phyloP scores from a whole-genome alignment of 805 yeast species.

The Metschnikowia peoriensis region DNA sequence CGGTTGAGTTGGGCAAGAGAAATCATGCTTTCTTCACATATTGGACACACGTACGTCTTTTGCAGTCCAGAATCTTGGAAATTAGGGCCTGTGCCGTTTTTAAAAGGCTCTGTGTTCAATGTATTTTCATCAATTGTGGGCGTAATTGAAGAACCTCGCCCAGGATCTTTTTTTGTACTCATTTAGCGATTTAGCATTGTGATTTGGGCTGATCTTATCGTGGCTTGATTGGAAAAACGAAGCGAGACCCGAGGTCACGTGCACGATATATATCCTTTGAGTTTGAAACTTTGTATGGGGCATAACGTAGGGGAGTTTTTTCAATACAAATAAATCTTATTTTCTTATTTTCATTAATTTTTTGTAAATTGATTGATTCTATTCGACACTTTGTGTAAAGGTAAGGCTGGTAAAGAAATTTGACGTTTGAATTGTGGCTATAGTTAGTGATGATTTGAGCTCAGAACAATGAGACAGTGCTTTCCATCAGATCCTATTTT shows the following conservation, averaged over 20 bases:
- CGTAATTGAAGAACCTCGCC: background rate
- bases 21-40: constrained; percentile 61
- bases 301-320: no score
- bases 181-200: background rate
- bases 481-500: no score
- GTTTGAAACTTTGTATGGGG: no score
- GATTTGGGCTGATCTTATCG: background rate
- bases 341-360: no score
- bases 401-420: no score
- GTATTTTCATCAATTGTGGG: background rate
- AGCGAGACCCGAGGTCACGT: background rate
- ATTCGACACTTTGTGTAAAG: no score
- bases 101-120: background rate
- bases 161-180: background rate
- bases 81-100: background rate
- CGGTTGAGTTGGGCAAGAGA: constrained; percentile 55
- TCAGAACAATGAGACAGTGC: no score
- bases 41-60: constrained; percentile 52
- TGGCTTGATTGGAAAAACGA: background rate
- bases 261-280: background rate
- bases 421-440: no score
- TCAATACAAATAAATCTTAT: no score
- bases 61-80: background rate
- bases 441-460: no score
- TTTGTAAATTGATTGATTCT: no score